Conservation (phyloP, 1,139 yeast genomes). For the Lodderomyces parapsilosis region DNA sequence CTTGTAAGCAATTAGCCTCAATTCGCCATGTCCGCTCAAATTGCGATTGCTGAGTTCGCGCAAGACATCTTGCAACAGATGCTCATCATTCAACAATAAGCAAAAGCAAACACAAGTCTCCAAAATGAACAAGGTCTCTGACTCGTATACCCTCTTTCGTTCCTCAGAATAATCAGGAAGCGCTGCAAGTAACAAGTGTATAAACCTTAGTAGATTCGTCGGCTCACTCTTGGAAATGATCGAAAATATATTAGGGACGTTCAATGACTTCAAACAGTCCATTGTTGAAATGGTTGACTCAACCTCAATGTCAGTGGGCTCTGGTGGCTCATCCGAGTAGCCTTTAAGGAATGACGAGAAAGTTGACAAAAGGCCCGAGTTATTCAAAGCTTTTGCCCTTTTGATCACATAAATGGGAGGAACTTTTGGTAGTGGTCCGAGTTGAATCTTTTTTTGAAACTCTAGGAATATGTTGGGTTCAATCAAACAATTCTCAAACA, state of each 20-base stretch:
- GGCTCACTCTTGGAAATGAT: slow-evolving; percentile 36
- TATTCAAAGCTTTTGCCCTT: slow-evolving; percentile 61
- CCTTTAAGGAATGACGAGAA: slow-evolving; percentile 91
- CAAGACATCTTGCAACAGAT: slow-evolving; percentile 27
- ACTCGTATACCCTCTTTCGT: slow-evolving; percentile 48
- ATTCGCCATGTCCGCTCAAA: slow-evolving; percentile 29
- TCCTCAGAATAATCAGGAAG: slow-evolving; percentile 35
- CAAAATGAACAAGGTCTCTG: slow-evolving; percentile 54
- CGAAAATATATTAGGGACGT: slow-evolving; percentile 51
- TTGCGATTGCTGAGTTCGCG: slow-evolving; percentile 19
- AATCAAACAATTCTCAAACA: slow-evolving; percentile 73
- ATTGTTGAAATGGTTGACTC: slow-evolving; percentile 80
- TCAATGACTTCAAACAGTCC: slow-evolving; percentile 76
- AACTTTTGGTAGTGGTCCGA: slow-evolving; percentile 58
- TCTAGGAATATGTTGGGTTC: slow-evolving; percentile 65
- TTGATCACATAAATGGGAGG: slow-evolving; percentile 65
- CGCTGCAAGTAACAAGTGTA: slow-evolving; percentile 24
- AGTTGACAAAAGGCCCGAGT: slow-evolving; percentile 77
- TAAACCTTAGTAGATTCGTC: slow-evolving; percentile 21
- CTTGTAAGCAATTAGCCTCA: slow-evolving; percentile 40
- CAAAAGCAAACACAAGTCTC: slow-evolving; percentile 56
- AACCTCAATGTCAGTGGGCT: slow-evolving; percentile 90
- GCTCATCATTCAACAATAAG: slow-evolving; percentile 41
- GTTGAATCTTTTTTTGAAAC: slow-evolving; percentile 54
- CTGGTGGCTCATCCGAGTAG: slow-evolving; percentile 79